A percentile compares a stretch with the other conserved stretches of the same genome.
Evolutionary conservation across 805 yeast species (phyloP).

Genomic region (Candida koratica): DNA sequence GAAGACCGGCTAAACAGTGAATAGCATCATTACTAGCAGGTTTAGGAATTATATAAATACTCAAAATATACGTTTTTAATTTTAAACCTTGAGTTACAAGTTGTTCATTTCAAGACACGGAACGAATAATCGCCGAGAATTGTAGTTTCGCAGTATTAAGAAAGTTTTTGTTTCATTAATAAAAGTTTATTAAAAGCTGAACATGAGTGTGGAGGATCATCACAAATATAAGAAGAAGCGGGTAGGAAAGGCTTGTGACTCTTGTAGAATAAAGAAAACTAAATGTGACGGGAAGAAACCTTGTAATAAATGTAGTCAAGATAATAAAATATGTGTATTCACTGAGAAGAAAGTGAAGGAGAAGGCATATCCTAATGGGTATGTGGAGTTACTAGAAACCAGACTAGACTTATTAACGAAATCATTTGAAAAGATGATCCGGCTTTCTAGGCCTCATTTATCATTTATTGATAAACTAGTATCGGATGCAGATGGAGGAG

Average conservation of each 20-base stretch:
- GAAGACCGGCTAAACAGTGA: too few species aligned
- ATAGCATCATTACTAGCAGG: too few species aligned
- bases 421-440: constrained; percentile 42
- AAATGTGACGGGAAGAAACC: constrained; percentile 64
- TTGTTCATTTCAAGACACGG: too few species aligned
- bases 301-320: constrained; percentile 51
- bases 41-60: too few species aligned
- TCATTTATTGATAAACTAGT: constrained; percentile 15
- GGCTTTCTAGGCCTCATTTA: constrained; percentile 28
- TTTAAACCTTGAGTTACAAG: too few species aligned
- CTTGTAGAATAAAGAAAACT: constrained; percentile 59
- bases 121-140: neutral
- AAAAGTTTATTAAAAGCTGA: neutral
- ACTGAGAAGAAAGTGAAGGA: constrained; percentile 54
- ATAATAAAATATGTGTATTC: constrained; percentile 57
- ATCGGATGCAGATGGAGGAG: neutral
- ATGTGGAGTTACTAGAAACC: constrained; percentile 61
- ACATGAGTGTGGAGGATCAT: constrained; percentile 14
- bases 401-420: constrained; percentile 50
- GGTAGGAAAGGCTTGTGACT: constrained; percentile 63
- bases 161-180: constrained; percentile 1
- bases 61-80: too few species aligned
- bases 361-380: constrained; percentile 54
- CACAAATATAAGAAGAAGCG: constrained; percentile 42
- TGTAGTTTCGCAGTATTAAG: too few species aligned